Evolutionary conservation across 805 yeast genomes (phyloP), one percentile per base, ranked within the genome.

Genomic region (Schwanniomyces polymorphus): DNA sequence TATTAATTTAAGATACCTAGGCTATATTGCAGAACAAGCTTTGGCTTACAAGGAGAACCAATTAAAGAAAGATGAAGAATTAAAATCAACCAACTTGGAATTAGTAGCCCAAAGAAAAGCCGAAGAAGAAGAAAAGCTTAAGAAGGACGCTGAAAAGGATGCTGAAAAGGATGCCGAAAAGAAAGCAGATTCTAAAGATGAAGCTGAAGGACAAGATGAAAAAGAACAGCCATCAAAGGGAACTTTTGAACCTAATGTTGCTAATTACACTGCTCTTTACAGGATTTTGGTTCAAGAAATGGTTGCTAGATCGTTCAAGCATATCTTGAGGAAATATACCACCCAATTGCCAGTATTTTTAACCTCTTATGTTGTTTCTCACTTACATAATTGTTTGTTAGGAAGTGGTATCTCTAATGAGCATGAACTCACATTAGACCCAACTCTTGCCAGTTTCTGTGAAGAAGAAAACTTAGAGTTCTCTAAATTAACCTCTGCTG

Each of bases 1-100:
- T 75, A 84, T 92, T 64, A 91, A 90, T 65, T 63, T 91, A 68
- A 86, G 98, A 72, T 92, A 92, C 61, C 75, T 92, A 58, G 97
- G 97, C 49, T 65, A 59, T 14, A 61, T 88, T 53, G 84, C 84
- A 18, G 59, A 63, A 28, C 58, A 64, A 43, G 62, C 67, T 44
- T 25, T 55, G n/a, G 43, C 28, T 4, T 62, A 54, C 45, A 63
- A 54, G 28, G 48, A 56, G 10, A 45, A 55, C 27, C 55, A 57
- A 9, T 23, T 50, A 26, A 53, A 53, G 39, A 55, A 56, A 33
- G 45, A 47, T 12, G 58, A 61, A 35, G 35, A 27, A n/a, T 14
- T 27, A 16, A 53, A 63, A 42, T 56, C 57, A 27, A 51, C 38
- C 1, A 68, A 72, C 48, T 69, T 62, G 42, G 59, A 51, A 5